Evolutionary conservation across 768 basidiomycete species (phyloP).

Genomic region (Polyporus arcularius): DNA sequence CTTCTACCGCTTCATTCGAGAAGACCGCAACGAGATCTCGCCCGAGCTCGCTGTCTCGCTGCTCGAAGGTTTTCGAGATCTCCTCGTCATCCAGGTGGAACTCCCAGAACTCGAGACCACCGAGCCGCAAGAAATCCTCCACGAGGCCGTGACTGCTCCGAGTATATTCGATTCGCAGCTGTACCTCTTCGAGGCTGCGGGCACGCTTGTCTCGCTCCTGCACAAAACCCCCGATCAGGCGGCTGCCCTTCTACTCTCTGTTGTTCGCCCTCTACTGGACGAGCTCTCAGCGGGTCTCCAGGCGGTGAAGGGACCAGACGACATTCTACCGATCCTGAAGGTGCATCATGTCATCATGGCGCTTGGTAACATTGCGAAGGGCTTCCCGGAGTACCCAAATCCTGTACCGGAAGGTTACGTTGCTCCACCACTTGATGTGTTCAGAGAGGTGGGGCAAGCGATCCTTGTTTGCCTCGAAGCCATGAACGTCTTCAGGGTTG

Average conservation of each 20-base stretch:
- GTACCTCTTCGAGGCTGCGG: constrained; percentile 92
- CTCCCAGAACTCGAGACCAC: constrained; percentile 76
- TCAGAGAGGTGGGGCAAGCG: constrained; percentile 82
- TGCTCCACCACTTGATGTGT: constrained; percentile 73
- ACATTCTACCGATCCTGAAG: constrained; percentile 78
- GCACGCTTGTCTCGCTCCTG: constrained; percentile 80
- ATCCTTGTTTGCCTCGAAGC: constrained; percentile 85
- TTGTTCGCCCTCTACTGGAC: constrained; percentile 81
- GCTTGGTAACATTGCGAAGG: constrained; percentile 91
- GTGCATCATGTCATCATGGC: constrained; percentile 95
- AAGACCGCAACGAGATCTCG: constrained; percentile 76
- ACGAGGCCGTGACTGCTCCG: constrained; percentile 77
- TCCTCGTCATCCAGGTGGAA: constrained; percentile 73
- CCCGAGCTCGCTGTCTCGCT: constrained; percentile 69
- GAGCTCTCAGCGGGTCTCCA: constrained; percentile 63
- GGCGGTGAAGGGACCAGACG: constrained; percentile 56
- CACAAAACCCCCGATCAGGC: constrained; percentile 68
- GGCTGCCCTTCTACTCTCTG: constrained; percentile 65
- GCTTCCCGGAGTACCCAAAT: constrained; percentile 89
- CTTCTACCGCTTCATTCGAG: constrained; percentile 89
- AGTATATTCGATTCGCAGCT: constrained; percentile 84
- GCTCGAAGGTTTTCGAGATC: constrained; percentile 72
- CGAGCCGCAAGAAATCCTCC: constrained; percentile 67
- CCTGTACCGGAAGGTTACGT: constrained; percentile 66
- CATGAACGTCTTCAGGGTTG: constrained; percentile 83